Evolutionary conservation across 202 grass and related monocot genomes (phyloP).

Genomic region (Brachypodium distachyon): DNA sequence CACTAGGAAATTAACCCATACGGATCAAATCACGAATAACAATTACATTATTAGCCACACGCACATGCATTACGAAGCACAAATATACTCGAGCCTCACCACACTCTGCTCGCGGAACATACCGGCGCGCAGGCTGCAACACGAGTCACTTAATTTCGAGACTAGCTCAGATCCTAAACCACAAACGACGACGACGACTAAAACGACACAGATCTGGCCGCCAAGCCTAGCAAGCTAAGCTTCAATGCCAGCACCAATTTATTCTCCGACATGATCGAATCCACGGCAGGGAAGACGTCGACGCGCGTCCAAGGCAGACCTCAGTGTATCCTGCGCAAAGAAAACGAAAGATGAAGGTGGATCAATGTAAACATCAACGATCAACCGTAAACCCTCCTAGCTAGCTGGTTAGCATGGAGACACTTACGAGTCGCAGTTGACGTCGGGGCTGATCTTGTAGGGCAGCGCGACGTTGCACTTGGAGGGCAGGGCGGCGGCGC

Average conservation of each 20-base stretch:
- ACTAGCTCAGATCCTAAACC: constrained; percentile 1
- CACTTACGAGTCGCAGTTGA: constrained; percentile 62
- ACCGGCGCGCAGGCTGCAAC: neutral
- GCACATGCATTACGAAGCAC: neutral
- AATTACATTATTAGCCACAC: neutral
- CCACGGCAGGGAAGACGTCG: neutral
- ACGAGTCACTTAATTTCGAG: no score
- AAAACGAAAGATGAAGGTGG: neutral
- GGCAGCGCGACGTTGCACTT: constrained; percentile 52
- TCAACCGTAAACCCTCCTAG: no score
- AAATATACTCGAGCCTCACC: neutral
- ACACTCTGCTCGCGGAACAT: neutral
- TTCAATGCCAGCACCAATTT: neutral
- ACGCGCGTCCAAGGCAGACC: neutral
- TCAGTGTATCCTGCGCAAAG: constrained; percentile 32
- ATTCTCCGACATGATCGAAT: neutral
- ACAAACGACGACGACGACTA: neutral
- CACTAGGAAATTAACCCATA: no score
- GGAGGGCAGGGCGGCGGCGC: constrained; percentile 39
- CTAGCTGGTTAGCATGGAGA: neutral
- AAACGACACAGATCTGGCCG: neutral
- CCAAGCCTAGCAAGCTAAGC: neutral
- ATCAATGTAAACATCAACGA: no score
- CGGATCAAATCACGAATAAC: no score
- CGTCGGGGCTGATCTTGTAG: constrained; percentile 48